phyloP scores from a whole-genome alignment of 2,329 filamentous ascomycete genomes.

The Aspergillus fumigatiaffinis region DNA sequence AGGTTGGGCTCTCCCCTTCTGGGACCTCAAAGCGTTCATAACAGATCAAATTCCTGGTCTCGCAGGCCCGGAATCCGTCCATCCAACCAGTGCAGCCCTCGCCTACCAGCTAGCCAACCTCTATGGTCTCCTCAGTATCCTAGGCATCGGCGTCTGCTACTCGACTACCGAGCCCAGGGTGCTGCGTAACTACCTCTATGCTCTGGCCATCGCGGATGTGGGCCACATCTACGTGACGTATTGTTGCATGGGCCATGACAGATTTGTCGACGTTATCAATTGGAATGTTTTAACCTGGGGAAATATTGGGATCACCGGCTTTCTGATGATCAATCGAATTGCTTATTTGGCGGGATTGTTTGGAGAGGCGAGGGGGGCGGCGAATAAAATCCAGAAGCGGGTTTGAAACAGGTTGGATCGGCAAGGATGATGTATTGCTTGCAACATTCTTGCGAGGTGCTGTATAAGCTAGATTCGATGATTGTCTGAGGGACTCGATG shows the following conservation, averaged over 20 bases:
- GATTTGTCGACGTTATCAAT: constrained; percentile 48
- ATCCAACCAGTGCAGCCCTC: constrained; percentile 50
- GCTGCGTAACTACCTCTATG: constrained; percentile 63
- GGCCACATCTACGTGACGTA: constrained; percentile 64
- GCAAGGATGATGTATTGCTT: background rate
- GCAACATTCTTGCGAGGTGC: background rate
- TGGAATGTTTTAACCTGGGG: constrained; percentile 74
- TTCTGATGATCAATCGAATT: constrained; percentile 55
- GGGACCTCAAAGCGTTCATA: constrained; percentile 60
- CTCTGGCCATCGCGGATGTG: constrained; percentile 62
- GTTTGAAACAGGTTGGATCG: constrained; percentile 25
- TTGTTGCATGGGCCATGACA: constrained; percentile 54
- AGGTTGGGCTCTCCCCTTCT: constrained; percentile 55
- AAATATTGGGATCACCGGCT: constrained; percentile 63
- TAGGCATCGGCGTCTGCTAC: constrained; percentile 62
- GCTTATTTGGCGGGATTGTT: constrained; percentile 59
- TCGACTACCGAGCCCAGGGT: constrained; percentile 63
- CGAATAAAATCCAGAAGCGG: constrained; percentile 30
- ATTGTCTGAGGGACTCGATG: background rate
- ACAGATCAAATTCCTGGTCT: constrained; percentile 54
- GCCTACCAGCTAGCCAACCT: constrained; percentile 66
- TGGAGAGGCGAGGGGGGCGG: constrained; percentile 39
- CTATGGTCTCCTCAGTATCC: constrained; percentile 62
- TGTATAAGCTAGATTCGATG: background rate
- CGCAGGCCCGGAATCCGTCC: constrained; percentile 24